Evolutionary conservation across 1,284 basidiomycete species (phyloP).

Genomic region (Marasmius sp.): DNA sequence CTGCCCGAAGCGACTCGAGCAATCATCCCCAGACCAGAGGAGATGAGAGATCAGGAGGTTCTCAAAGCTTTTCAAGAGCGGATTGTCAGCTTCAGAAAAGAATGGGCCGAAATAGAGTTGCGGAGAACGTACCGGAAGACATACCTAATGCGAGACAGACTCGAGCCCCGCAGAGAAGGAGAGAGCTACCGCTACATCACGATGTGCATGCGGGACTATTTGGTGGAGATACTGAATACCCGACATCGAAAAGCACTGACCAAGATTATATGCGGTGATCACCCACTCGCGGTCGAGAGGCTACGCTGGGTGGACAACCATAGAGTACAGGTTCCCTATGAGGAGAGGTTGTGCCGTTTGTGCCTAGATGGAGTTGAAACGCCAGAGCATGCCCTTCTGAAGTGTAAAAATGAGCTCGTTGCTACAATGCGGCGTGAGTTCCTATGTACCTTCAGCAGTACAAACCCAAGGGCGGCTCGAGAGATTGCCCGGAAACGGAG

Average conservation of each 20-base stretch:
- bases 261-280: neutral
- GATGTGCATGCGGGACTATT: neutral
- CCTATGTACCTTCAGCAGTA: too few species aligned
- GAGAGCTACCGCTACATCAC: neutral
- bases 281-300: neutral
- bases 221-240: neutral
- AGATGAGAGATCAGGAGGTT: too few species aligned
- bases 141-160: neutral
- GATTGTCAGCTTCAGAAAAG: too few species aligned
- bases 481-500: too few species aligned
- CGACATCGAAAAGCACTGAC: neutral
- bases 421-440: neutral
- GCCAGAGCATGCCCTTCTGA: neutral
- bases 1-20: too few species aligned
- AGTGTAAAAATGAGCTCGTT: neutral
- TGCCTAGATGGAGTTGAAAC: neutral
- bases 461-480: too few species aligned
- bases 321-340: neutral
- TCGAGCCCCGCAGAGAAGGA: neutral
- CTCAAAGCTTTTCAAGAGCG: too few species aligned
- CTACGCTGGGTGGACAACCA: neutral
- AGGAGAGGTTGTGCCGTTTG: neutral
- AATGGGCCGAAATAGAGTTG: conserved; percentile 24
- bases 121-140: conserved; percentile 5
- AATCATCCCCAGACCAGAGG: too few species aligned